These are phyloP conservation scores for Myxozyma vanderwaltii DNA, from an alignment of 805 yeast genomes.

Conservation along the genomic window DNA sequence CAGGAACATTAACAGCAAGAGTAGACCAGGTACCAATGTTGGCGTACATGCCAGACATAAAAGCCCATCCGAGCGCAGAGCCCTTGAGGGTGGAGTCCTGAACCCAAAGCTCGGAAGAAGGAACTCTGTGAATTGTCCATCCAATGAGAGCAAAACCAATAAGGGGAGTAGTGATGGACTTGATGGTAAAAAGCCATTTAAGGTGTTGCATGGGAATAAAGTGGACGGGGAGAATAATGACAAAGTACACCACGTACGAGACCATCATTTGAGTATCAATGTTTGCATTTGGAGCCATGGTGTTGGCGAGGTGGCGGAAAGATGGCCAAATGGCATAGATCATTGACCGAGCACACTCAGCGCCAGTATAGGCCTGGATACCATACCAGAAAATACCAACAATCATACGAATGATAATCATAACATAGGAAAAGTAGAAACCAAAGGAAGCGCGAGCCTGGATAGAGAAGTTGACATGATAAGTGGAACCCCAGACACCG, in stretches of 20 bases:
- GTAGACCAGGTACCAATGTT: conserved; percentile 39
- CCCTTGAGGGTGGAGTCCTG: conserved; percentile 50
- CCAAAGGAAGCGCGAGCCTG: conserved; percentile 52
- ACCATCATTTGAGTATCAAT: conserved; percentile 57
- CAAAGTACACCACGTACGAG: conserved; percentile 80
- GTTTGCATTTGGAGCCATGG: conserved; percentile 26
- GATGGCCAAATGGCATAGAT: conserved; percentile 68
- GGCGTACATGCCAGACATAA: conserved; percentile 56
- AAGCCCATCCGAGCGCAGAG: conserved; percentile 77
- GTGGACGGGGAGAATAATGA: conserved; percentile 74
- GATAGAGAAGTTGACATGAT: conserved; percentile 55
- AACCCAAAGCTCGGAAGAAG: conserved; percentile 4
- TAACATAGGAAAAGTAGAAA: conserved; percentile 79
- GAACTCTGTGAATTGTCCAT: conserved; percentile 77
- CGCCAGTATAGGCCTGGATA: conserved; percentile 83
- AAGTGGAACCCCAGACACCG: conserved; percentile 53
- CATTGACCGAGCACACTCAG: conserved; percentile 78
- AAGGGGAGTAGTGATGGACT: conserved; percentile 74
- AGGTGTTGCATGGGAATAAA: conserved; percentile 81
- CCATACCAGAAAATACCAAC: conserved; percentile 89
- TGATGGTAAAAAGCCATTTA: conserved; percentile 80
- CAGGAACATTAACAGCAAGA: conserved; percentile 53
- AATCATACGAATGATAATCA: conserved; percentile 76
- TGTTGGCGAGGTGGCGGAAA: conserved; percentile 47
- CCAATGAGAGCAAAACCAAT: conserved; percentile 82